These are phyloP conservation scores for Talaromyces liani DNA, from an alignment of 495 filamentous ascomycete species.

Conservation along the genomic window DNA sequence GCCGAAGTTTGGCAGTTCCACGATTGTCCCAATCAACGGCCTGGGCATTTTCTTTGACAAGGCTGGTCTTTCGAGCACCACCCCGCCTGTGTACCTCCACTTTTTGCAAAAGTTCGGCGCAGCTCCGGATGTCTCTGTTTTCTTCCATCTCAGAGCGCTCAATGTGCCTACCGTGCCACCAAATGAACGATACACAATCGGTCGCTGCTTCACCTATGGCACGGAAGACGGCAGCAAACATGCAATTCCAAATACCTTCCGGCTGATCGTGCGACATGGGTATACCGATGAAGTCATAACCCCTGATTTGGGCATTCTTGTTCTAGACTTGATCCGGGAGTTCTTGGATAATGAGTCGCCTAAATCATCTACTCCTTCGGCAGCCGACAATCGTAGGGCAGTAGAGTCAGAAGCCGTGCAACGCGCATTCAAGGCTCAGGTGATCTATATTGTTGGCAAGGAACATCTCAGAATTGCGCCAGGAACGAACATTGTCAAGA, in stretches of 20 bases:
- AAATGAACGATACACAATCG: conserved; percentile 42
- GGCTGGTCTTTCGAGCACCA: conserved; percentile 36
- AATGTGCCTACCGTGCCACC: conserved; percentile 28
- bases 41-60: conserved; percentile 64
- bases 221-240: conserved; percentile 7
- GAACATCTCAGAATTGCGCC: conserved; percentile 55
- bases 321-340: conserved; percentile 52
- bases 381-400: not conserved
- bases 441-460: conserved; percentile 66
- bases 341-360: conserved; percentile 35
- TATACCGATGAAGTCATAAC: conserved; percentile 64
- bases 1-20: conserved; percentile 35
- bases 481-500: conserved; percentile 36
- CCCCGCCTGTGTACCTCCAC: conserved; percentile 55
- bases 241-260: conserved; percentile 51
- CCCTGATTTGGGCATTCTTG: conserved; percentile 48
- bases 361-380: conserved; percentile 9
- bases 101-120: conserved; percentile 56
- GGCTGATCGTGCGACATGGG: conserved; percentile 60
- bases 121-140: conserved; percentile 49
- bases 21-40: conserved; percentile 39
- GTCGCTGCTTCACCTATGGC: conserved; percentile 21
- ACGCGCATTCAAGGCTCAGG: conserved; percentile 49
- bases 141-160: conserved; percentile 56
- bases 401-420: conserved; percentile 36